phyloP scores from a whole-genome alignment of 2,329 filamentous ascomycete species.

The Talaromyces sp. region DNA sequence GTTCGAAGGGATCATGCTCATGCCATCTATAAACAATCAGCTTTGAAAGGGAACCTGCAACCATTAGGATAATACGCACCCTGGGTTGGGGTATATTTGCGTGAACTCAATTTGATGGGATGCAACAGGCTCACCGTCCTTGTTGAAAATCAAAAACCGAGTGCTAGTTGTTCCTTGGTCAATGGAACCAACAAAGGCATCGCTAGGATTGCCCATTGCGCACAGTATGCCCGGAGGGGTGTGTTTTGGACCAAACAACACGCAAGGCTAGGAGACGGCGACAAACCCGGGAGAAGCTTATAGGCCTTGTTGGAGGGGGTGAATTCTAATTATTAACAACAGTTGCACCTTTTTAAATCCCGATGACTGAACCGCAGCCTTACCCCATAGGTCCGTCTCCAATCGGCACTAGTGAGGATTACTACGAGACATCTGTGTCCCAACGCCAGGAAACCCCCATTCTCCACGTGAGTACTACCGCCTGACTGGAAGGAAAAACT shows the following conservation, averaged over 20 bases:
- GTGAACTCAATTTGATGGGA: slow-evolving; percentile 81
- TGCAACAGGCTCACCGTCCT: slow-evolving; percentile 69
- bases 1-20: slow-evolving; percentile 75
- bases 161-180: slow-evolving; percentile 89
- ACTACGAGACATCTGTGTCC: background rate
- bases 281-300: background rate
- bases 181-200: slow-evolving; percentile 71
- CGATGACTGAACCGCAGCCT: background rate
- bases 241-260: background rate
- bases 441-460: background rate
- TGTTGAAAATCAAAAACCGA: slow-evolving; percentile 84
- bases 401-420: background rate
- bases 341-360: background rate
- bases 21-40: slow-evolving; percentile 62
- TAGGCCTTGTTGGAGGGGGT: background rate
- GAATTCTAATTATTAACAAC: background rate
- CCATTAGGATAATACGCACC: slow-evolving; percentile 52
- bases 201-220: slow-evolving; percentile 11
- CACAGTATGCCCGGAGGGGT: background rate
- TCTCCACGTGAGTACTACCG: slow-evolving; percentile 3
- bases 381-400: background rate
- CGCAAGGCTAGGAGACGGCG: background rate
- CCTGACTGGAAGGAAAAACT: slow-evolving; percentile 10
- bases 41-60: background rate
- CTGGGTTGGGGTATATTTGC: slow-evolving; percentile 78